A percentile compares a stretch with the other conserved stretches of the same genome.
Evolutionary conservation across 768 basidiomycete species (phyloP).

Genomic region (Boletus bicolor): DNA sequence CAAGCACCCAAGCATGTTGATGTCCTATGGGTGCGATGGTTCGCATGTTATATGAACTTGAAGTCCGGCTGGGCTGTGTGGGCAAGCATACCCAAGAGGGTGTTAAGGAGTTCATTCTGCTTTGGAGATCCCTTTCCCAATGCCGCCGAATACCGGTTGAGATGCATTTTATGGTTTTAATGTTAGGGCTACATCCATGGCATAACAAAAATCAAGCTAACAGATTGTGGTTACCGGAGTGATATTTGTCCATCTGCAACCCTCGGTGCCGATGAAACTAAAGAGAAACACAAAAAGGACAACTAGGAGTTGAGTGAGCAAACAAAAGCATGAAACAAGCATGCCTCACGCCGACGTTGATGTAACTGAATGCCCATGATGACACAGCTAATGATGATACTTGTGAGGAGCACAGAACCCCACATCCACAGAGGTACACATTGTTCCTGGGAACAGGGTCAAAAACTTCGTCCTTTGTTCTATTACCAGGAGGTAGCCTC

Average conservation of each 20-base stretch:
- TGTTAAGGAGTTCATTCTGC: no score
- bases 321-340: background rate
- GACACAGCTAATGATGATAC: background rate
- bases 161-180: background rate
- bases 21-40: conserved; percentile 4
- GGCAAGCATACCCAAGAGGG: no score
- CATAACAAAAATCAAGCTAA: background rate
- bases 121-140: no score
- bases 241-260: background rate
- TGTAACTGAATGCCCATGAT: background rate
- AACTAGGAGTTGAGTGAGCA: background rate
- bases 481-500: no score
- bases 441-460: background rate
- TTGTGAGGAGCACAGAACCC: background rate
- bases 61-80: background rate
- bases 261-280: background rate
- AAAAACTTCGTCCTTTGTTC: background rate
- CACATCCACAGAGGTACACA: background rate
- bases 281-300: background rate
- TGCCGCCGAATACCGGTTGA: background rate
- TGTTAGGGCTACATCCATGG: background rate
- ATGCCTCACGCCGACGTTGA: background rate
- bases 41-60: background rate
- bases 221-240: background rate
- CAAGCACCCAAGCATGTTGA: background rate